Evolutionary conservation across 345 rosid genomes (phyloP).

Genomic region (Populus ilicifolia): DNA sequence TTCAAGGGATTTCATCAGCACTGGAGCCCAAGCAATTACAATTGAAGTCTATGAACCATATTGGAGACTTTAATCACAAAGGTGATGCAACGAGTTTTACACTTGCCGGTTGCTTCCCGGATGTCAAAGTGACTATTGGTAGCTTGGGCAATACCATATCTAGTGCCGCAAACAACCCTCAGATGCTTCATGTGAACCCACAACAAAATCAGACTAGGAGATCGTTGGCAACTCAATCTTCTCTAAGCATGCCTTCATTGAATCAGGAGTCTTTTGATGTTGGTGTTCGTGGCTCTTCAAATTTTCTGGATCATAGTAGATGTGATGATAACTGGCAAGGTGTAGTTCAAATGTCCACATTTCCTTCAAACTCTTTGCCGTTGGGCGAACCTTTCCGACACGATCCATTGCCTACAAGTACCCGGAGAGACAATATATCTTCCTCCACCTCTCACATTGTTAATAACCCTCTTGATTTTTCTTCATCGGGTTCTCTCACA

Average conservation of each 20-base stretch:
- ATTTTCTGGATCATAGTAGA: conserved; percentile 44
- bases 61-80: conserved; percentile 42
- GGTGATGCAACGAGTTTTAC: conserved; percentile 30
- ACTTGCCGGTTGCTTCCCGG: conserved; percentile 31
- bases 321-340: conserved; percentile 47
- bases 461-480: conserved; percentile 39
- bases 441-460: conserved; percentile 27
- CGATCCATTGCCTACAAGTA: conserved; percentile 30
- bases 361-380: conserved; percentile 48
- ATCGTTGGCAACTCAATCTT: conserved; percentile 41
- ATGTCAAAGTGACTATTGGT: conserved; percentile 31
- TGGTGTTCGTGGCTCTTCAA: conserved; percentile 38
- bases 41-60: conserved; percentile 33
- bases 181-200: conserved; percentile 38
- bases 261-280: conserved; percentile 37
- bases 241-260: conserved; percentile 35
- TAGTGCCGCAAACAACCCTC: conserved; percentile 36
- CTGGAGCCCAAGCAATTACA: conserved; percentile 46
- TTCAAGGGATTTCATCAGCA: conserved; percentile 43
- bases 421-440: conserved; percentile 26
- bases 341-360: conserved; percentile 39
- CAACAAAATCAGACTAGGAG: conserved; percentile 29
- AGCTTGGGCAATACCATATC: conserved; percentile 41
- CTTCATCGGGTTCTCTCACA: conserved; percentile 34
- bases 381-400: conserved; percentile 33